Evolutionary conservation across 108 stramenopile genomes (phyloP), one percentile per base, ranked within the genome.

Genomic region (Skeletonema grethae): DNA sequence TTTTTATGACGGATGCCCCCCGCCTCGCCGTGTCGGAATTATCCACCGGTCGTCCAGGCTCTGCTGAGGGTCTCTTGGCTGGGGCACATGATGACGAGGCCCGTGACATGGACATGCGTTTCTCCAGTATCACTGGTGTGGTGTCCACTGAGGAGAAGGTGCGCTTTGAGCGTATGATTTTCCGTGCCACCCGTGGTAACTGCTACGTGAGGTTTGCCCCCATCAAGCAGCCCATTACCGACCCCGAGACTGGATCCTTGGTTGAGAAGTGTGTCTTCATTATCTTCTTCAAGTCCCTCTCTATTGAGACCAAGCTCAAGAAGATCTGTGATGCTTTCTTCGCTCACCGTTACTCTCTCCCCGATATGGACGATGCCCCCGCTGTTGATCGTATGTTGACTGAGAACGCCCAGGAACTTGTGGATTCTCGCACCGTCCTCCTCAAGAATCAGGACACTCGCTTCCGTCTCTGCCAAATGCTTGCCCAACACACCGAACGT

Each of bases 81-180:
- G 66, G 77, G 10, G 94, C 86, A 10, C 75, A 62, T 39, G 77
- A 70, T 22, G 90, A 59, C 25, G 63, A 72, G 43, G 90, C 86
- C 6, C 82, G 90, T 58, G 95, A 96, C 53, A 48, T 90, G 59
- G 97, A 97, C 61, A 97, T 99, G 96, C 90, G 94, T 28, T 99
- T 99, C 83, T 90, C 90, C 16, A 93, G 87, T 72, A 91, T 98
- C 16, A 96, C 96, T 16, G 98, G 98, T n/a, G 96, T 97, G 6
- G 90, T 98, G 13, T 73, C 86, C 29, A 89, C 86, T 30, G 94
- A 96, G 72, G 97, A 99, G 75, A 88, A 92, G 80, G 63, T 61
- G 4, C 94, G 97, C 25, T 98, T 98, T 80, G 96, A 98, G 76
- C 90, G 98, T 22, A 97, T 97, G 98, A 93, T 99, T 70, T 97